A percentile compares a stretch with the other conserved stretches of the same genome.
Evolutionary conservation across 176 grass and related monocot genomes (phyloP).

Genomic region (Juncus effusus): DNA sequence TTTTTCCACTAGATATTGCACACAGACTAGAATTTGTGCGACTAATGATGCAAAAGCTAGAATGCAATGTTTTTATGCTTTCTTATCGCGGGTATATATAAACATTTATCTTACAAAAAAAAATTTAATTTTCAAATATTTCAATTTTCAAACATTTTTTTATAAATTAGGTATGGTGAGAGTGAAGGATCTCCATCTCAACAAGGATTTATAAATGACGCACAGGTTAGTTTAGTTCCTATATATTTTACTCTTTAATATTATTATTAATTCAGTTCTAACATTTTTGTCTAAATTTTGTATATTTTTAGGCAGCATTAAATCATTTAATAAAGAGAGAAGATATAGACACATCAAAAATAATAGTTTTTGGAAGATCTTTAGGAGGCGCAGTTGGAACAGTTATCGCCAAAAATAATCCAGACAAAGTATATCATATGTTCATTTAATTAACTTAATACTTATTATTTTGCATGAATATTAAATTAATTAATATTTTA

Average conservation of each 20-base stretch:
- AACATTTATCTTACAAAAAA: neutral
- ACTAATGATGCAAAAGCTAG: slow-evolving; percentile 82
- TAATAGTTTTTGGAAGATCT: slow-evolving; percentile 94
- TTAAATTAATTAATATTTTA: neutral
- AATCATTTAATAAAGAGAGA: slow-evolving; percentile 92
- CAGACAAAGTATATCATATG: slow-evolving; percentile 61
- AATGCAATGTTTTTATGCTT: slow-evolving; percentile 99
- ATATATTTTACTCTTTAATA: slow-evolving; percentile 28
- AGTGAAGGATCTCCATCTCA: slow-evolving; percentile 96
- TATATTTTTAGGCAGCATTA: slow-evolving; percentile 65
- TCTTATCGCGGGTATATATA: slow-evolving; percentile 91
- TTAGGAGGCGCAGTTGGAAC: slow-evolving; percentile 98
- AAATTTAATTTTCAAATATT: neutral
- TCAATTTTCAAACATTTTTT: slow-evolving; percentile 11
- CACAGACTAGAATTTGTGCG: slow-evolving; percentile 91
- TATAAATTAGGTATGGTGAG: slow-evolving; percentile 74
- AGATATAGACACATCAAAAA: slow-evolving; percentile 88
- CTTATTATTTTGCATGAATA: slow-evolving; percentile 8
- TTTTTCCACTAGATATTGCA: slow-evolving; percentile 75
- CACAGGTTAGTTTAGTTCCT: slow-evolving; percentile 61
- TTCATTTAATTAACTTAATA: neutral
- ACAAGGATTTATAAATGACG: slow-evolving; percentile 84
- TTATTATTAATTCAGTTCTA: neutral
- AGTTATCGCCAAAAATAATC: slow-evolving; percentile 88
- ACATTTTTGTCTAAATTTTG: slow-evolving; percentile 19